phyloP scores from a whole-genome alignment of 2,329 filamentous ascomycete genomes.

The Calonectria pseudoturangicola region DNA sequence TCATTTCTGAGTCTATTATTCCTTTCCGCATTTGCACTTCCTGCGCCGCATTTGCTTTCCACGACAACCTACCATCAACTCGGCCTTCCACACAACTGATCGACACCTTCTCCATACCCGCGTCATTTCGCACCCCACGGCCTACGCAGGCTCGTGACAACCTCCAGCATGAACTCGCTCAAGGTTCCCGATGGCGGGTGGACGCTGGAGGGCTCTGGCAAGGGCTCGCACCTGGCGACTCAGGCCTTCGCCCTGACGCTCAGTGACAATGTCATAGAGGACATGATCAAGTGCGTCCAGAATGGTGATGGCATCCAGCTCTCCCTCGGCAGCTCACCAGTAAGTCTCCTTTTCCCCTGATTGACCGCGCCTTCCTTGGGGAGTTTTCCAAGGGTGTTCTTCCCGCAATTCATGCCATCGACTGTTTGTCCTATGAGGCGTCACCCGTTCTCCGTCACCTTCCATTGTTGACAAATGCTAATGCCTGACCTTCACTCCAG shows the following conservation, averaged over 20 bases:
- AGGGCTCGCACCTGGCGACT: conserved; percentile 66
- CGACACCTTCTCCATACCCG: conserved; percentile 51
- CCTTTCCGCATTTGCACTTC: conserved; percentile 17
- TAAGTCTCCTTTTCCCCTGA: conserved; percentile 64
- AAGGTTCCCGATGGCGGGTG: conserved; percentile 75
- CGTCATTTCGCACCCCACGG: conserved; percentile 55
- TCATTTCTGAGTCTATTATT: conserved; percentile 25
- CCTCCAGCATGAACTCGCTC: conserved; percentile 70
- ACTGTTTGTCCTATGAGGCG: not conserved
- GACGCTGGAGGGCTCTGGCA: conserved; percentile 70
- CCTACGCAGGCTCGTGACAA: conserved; percentile 53
- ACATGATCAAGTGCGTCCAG: conserved; percentile 77
- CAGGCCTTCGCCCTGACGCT: conserved; percentile 77
- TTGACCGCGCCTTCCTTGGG: not conserved
- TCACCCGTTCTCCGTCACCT: not conserved
- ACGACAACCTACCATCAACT: conserved; percentile 37
- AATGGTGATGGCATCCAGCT: conserved; percentile 75
- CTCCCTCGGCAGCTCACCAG: conserved; percentile 74
- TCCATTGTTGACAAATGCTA: conserved; percentile 37
- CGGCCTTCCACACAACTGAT: conserved; percentile 47
- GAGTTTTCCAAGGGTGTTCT: not conserved
- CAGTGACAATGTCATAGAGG: conserved; percentile 74
- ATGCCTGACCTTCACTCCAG: conserved; percentile 58
- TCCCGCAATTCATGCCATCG: not conserved
- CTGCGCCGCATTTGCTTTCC: conserved; percentile 29